Conservation (phyloP, 768 basidiomycete genomes). For the Mycena venus region DNA sequence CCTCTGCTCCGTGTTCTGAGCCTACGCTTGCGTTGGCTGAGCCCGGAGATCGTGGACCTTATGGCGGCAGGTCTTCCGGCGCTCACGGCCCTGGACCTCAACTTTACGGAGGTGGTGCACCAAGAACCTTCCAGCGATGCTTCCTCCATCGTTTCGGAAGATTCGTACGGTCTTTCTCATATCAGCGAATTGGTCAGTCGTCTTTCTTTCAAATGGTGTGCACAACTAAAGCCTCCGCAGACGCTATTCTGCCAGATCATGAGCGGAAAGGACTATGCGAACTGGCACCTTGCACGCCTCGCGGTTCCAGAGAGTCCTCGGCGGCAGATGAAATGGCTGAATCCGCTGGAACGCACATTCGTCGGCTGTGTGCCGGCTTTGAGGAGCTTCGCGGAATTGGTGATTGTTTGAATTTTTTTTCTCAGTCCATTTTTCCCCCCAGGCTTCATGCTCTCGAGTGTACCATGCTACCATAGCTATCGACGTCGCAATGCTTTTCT, state of each 20-base stretch:
- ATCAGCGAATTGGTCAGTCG: conserved; percentile 22
- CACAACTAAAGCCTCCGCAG: neutral
- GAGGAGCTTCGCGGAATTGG: conserved; percentile 27
- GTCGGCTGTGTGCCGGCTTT: conserved; percentile 27
- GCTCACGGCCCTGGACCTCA: conserved; percentile 39
- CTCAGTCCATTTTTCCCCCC: neutral
- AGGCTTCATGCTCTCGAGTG: neutral
- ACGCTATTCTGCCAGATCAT: conserved; percentile 24
- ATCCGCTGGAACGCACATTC: conserved; percentile 21
- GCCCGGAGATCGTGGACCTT: conserved; percentile 39
- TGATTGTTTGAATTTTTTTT: neutral
- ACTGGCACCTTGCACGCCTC: conserved; percentile 27
- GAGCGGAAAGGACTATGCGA: neutral
- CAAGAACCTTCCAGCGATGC: conserved; percentile 18
- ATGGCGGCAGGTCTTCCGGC: conserved; percentile 39
- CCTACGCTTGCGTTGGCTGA: conserved; percentile 38
- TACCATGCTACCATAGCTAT: neutral
- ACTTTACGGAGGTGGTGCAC: conserved; percentile 40
- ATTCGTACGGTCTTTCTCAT: conserved; percentile 10
- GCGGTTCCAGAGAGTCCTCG: conserved; percentile 27
- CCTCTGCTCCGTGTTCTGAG: conserved; percentile 34
- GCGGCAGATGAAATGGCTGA: conserved; percentile 22
- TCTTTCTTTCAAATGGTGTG: neutral
- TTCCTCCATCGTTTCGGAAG: conserved; percentile 19
- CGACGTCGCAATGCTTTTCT: neutral